phyloP scores from a whole-genome alignment of 257 asterid species.

The Solanum okadae region DNA sequence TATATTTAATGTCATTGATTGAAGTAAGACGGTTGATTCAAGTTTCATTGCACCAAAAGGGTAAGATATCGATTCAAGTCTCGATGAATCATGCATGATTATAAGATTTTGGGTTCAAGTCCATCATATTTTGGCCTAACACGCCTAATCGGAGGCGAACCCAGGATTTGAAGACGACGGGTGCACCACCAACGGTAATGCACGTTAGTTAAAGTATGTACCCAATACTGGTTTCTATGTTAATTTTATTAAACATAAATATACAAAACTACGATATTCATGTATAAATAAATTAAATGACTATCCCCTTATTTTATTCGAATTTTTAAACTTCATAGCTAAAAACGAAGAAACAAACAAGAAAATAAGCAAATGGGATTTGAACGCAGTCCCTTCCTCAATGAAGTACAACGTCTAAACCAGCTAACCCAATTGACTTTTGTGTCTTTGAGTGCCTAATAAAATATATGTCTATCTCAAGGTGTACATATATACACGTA shows the following conservation, averaged over 20 bases:
- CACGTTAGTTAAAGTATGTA: neutral
- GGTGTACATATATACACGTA: no score
- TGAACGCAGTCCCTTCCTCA: neutral
- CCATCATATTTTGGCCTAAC: neutral
- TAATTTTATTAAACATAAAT: neutral
- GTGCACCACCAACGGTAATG: neutral
- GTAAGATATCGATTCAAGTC: no score
- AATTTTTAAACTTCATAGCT: neutral
- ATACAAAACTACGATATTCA: neutral
- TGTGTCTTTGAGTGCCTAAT: neutral
- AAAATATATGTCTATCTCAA: no score
- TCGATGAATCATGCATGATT: neutral
- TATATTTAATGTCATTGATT: no score
- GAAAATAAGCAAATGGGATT: neutral
- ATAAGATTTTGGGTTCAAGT: neutral
- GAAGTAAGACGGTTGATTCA: no score
- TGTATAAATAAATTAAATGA: neutral
- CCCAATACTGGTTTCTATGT: neutral
- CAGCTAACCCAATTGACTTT: neutral
- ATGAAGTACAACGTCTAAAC: neutral
- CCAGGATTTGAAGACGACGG: no score
- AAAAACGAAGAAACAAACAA: neutral
- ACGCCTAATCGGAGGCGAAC: neutral
- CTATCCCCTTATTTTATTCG: neutral
- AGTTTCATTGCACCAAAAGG: no score